Base-by-base conservation (phyloP, 2,329 filamentous ascomycete species). In the Epichloe festucae region DNA sequence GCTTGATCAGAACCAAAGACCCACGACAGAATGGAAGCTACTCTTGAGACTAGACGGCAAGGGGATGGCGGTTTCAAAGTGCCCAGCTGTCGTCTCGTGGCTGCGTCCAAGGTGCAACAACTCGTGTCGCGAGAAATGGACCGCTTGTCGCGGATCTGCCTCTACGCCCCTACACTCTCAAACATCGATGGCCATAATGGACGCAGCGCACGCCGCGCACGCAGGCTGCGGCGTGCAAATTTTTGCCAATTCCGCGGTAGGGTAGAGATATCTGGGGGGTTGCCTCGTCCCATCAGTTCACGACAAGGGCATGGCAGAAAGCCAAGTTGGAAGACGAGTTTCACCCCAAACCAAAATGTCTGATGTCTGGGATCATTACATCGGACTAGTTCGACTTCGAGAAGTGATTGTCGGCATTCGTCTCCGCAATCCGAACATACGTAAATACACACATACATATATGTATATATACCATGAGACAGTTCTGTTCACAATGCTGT, bases 251-350 rank as follows among this genome's bases (percentile, higher is more conserved):
- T 12, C n/a, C 5, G 41, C 10, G 8, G 21, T 12, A 43, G 10
- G 14, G 19, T 19, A 31, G 41, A 21, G 2, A 14, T 12, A 14
- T 21, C 31, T 17, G 44, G 6, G 15, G 5, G 44, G 31, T 46
- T 46, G 12, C 10, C 34, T 47, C 46, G 11, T 47, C 31, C 17
- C 34, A 39, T 15, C 34, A 23, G n/a, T 21, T 38, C 34, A 19
- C 12, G 31, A 38, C 34, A 21, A 47, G 46, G 34, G 46, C 27
- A 3, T 11, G 31, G 15, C n/a, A 7, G n/a, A 47, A 47, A 47
- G 17, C 34, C 46, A 47, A 47, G 46, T 47, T 47, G 21, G 46
- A 31, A 48, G 17, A n/a, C 46, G 40, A 41, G 46, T 48, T 48
- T 48, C 36, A 48, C 19, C 35, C 19, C 21, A n/a, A 15, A 15